phyloP scores from a whole-genome alignment of 139 green algal species.

The Asterochloris sp. region DNA sequence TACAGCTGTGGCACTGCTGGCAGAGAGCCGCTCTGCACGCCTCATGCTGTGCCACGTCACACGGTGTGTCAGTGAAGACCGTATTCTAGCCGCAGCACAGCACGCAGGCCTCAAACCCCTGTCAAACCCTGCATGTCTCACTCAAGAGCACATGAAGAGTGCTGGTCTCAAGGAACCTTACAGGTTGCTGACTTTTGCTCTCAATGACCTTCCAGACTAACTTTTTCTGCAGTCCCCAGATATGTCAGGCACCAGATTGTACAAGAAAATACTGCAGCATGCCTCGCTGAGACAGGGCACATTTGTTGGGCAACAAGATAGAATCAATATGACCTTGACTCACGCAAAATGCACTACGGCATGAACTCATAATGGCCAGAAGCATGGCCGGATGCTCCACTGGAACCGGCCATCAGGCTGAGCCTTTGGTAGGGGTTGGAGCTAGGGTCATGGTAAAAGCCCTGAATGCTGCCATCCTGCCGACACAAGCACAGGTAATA shows the following conservation, averaged over 20 bases:
- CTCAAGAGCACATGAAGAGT: not conserved
- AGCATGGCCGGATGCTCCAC: not conserved
- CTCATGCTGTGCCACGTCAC: constrained; percentile 25
- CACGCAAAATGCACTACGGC: not conserved
- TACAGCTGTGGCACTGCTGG: constrained; percentile 8
- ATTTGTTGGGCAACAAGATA: not conserved
- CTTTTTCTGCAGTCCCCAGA: no score
- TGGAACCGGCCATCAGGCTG: constrained; percentile 27
- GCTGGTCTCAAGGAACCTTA: not conserved
- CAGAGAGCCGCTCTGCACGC: not conserved
- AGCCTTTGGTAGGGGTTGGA: constrained; percentile 65
- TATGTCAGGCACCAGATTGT: no score
- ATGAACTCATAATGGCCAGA: not conserved
- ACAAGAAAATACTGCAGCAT: no score
- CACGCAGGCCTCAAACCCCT: not conserved
- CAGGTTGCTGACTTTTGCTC: not conserved
- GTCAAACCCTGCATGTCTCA: not conserved
- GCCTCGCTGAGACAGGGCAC: no score
- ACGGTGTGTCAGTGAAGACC: constrained; percentile 13
- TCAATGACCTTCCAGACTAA: not conserved
- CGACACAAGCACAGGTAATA: constrained; percentile 64
- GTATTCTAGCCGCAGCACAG: constrained; percentile 5
- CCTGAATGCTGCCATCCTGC: constrained; percentile 51
- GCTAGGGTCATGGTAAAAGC: constrained; percentile 70
- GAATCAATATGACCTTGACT: not conserved